Evolutionary conservation across 1,139 yeast species (phyloP), one percentile per base, ranked within the genome.

Genomic region (Geotrichum europaeum): DNA sequence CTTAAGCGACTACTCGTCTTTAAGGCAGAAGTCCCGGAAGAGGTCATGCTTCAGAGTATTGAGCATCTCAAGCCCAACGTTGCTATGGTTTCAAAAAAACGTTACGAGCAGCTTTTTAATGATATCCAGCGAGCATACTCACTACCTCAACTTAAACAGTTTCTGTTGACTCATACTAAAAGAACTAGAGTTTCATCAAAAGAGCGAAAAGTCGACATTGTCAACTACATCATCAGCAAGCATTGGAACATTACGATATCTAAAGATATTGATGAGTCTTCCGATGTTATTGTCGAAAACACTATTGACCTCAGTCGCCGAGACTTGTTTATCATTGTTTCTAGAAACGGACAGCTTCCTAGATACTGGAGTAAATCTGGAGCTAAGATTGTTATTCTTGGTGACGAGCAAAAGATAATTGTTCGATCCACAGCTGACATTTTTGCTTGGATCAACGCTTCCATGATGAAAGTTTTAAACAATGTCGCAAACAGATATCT

Each of bases 331-430:
- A 70, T 84, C 28, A 66, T 84, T n/a, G 69, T 82, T 10, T 76
- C 82, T 57, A 74, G 78, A 56, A 76, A 77, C 55, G 86, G 84
- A 4, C 71, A 72, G 34, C 69, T 82, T 47, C 73, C 82, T 49
- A 78, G 81, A 55, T 76, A 79, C 57, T 77, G 85, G 76, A 75
- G 84, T 4, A 75, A 83, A 59, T 75, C 82, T 10, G 89, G 88
- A 0, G 86, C 85, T 13, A 76, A 77, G 61, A 75, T 85, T 55
- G 73, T 78, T 5, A 76, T 84, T 32, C 70, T 73, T 40, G 75
- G 78, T 1, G 74, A 73, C 3, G 73, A 75, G 34, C 70, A 67
- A 51, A 74, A 75, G 58, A 67, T 79, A 45, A 68, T 73, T 13
- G 72, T 79, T 2, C 68, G 73, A 49, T 77, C 80, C 1, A 70